Conservation (phyloP, 2,329 filamentous ascomycete genomes). For the Chaetomium sp. region DNA sequence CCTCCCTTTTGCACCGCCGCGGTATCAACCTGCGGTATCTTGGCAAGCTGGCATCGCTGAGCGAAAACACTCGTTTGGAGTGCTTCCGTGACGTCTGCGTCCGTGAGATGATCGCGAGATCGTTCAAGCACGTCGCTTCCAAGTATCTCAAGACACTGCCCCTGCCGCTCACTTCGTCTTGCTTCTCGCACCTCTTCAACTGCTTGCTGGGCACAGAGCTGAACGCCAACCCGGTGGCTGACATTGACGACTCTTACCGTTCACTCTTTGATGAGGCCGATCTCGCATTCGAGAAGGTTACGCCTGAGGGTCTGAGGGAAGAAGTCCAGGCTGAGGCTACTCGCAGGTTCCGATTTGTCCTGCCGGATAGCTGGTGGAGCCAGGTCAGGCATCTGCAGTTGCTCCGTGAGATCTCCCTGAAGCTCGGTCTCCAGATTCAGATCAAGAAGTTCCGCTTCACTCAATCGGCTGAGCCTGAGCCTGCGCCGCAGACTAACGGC, state of each 20-base stretch:
- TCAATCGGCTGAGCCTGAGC: constrained; percentile 22
- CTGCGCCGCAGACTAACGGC: constrained; percentile 42
- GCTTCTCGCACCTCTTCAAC: constrained; percentile 86
- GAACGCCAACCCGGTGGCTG: constrained; percentile 75
- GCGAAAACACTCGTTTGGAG: constrained; percentile 70
- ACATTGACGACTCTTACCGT: constrained; percentile 74
- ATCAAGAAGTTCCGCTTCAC: constrained; percentile 73
- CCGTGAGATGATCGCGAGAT: constrained; percentile 93
- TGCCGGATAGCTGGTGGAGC: constrained; percentile 69
- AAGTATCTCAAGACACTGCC: constrained; percentile 79
- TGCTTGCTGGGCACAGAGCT: constrained; percentile 79
- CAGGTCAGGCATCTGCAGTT: constrained; percentile 76
- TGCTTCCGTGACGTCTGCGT: constrained; percentile 76
- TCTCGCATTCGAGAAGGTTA: constrained; percentile 77
- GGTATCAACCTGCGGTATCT: constrained; percentile 97
- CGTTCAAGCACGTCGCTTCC: constrained; percentile 90
- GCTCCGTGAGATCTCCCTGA: constrained; percentile 84
- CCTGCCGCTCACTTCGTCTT: constrained; percentile 75
- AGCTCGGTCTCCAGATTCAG: constrained; percentile 85
- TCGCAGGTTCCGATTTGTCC: constrained; percentile 74
- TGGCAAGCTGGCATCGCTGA: constrained; percentile 75
- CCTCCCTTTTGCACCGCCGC: constrained; percentile 87
- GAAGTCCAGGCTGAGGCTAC: constrained; percentile 72
- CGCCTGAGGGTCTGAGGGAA: constrained; percentile 68
- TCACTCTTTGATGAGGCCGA: constrained; percentile 79